Evolutionary conservation across 176 grass and related monocot genomes (phyloP).

Genomic region (Zizania latifolia): DNA sequence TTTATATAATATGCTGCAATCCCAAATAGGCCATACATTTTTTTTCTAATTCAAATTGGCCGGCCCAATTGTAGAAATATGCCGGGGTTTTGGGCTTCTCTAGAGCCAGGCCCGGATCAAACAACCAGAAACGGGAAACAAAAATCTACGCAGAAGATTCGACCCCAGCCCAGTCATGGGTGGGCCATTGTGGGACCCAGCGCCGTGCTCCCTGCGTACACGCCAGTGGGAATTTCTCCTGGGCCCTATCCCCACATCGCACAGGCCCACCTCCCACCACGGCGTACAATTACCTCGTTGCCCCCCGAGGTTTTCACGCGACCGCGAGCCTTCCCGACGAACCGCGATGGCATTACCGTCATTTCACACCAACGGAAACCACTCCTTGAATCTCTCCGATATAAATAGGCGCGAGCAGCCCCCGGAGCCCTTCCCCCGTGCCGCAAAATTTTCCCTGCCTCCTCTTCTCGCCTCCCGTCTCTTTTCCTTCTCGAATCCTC

Average conservation of each 20-base stretch:
- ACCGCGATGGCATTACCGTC: neutral
- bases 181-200: neutral
- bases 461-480: neutral
- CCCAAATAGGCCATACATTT: too few species aligned
- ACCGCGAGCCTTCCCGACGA: fast-evolving
- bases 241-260: neutral
- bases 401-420: slow-evolving; percentile 16
- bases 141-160: neutral
- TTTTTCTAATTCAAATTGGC: too few species aligned
- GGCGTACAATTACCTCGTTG: fast-evolving
- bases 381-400: fast-evolving
- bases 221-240: neutral
- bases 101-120: too few species aligned
- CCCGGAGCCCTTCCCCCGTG: neutral
- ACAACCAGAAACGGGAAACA: too few species aligned
- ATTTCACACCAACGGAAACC: fast-evolving
- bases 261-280: neutral
- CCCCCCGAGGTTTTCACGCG: fast-evolving
- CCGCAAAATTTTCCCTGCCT: neutral
- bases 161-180: neutral
- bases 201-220: neutral
- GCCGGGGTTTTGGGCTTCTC: too few species aligned
- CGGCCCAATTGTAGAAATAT: too few species aligned
- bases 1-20: too few species aligned
- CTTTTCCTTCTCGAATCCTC: neutral